These are phyloP conservation scores for Arthrobotrys conoides DNA, from an alignment of 2,329 filamentous ascomycete genomes.

Conservation along the genomic window DNA sequence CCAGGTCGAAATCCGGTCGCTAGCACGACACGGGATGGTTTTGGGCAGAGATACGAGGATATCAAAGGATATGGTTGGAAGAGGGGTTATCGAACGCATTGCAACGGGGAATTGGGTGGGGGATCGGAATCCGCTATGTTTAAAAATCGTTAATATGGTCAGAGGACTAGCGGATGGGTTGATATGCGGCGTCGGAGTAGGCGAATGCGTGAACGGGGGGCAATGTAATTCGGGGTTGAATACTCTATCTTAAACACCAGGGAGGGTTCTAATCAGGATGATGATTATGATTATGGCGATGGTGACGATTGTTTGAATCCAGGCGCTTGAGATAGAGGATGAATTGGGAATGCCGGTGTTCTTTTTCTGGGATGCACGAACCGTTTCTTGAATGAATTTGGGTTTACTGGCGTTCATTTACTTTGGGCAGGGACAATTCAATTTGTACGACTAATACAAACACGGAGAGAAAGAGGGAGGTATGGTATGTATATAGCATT, in stretches of 20 bases:
- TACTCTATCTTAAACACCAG: slow-evolving; percentile 16
- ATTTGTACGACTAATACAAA: slow-evolving; percentile 46
- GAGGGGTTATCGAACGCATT: slow-evolving; percentile 53
- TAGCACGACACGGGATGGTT: slow-evolving; percentile 53
- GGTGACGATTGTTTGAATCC: too few relatives aligned
- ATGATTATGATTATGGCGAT: not conserved
- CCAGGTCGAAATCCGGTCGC: slow-evolving; percentile 52
- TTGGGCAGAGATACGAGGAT: slow-evolving; percentile 40
- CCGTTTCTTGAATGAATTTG: slow-evolving; percentile 31
- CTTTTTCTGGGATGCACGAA: slow-evolving; percentile 27
- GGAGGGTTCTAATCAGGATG: not conserved
- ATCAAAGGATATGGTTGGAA: slow-evolving; percentile 58
- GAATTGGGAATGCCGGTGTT: slow-evolving; percentile 2
- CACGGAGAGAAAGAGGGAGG: too few relatives aligned
- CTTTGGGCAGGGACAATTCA: slow-evolving; percentile 32
- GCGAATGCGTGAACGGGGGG: slow-evolving; percentile 49
- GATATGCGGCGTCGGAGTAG: slow-evolving; percentile 54
- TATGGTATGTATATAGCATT: slow-evolving; percentile 21
- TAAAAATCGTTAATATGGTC: slow-evolving; percentile 59
- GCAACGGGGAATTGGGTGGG: slow-evolving; percentile 58
- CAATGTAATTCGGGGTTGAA: slow-evolving; percentile 54
- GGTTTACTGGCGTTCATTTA: slow-evolving; percentile 31
- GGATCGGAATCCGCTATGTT: slow-evolving; percentile 53
- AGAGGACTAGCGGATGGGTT: slow-evolving; percentile 51
- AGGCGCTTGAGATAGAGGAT: slow-evolving; percentile 4